A percentile compares a stretch with the other conserved stretches of the same genome.
These are phyloP conservation scores for Wickerhamiella occidentalis DNA, from an alignment of 805 yeast genomes.

Conservation along the genomic window DNA sequence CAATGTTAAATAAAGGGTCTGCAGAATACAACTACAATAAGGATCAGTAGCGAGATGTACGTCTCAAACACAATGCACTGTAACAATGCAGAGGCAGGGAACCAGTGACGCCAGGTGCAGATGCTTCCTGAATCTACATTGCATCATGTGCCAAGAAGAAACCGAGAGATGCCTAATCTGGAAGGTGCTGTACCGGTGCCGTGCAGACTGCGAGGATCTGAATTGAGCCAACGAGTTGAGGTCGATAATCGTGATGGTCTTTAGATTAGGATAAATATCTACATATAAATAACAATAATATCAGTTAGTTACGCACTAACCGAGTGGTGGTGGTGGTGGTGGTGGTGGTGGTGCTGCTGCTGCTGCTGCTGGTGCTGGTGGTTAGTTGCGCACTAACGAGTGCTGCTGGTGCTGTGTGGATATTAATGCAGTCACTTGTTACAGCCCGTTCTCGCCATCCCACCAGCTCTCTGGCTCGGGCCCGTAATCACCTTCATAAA, in stretches of 20 bases:
- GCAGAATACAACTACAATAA: no score
- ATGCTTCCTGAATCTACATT: background rate
- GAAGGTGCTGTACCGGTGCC: no score
- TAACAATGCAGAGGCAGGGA: background rate
- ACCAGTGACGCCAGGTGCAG: background rate
- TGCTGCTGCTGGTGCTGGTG: no score
- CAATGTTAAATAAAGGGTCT: no score
- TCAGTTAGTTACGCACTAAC: background rate
- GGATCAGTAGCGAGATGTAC: background rate
- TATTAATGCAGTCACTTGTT: no score
- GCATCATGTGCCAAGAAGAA: background rate
- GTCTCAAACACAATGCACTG: background rate
- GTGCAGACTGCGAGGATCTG: no score
- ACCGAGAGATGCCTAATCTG: no score
- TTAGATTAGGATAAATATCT: slow-evolving; percentile 1
- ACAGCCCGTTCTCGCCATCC: background rate
- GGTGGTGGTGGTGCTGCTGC: no score
- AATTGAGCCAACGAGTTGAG: no score
- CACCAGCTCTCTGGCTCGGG: slow-evolving; percentile 8
- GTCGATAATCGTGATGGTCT: no score
- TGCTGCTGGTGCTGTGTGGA: no score
- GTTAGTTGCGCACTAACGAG: background rate
- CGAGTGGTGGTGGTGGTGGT: no score
- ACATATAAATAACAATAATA: background rate
- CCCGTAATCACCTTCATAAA: slow-evolving; percentile 13